Conservation (phyloP, 805 yeast species). For the Metschnikowia arizonensis region DNA sequence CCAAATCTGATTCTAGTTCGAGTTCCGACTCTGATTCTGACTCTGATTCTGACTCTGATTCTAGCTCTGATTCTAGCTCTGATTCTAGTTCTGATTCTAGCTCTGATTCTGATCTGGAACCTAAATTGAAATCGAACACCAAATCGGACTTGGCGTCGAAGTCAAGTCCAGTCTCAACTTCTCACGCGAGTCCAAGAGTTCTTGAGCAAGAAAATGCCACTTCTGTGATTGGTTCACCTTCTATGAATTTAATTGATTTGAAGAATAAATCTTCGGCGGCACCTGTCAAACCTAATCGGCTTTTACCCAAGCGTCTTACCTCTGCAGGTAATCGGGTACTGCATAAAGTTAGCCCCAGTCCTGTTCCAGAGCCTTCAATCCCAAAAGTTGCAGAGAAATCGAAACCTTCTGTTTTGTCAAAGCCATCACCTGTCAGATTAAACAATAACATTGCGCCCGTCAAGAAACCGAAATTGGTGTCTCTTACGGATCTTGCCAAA, state of each 20-base stretch:
- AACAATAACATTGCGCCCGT: not conserved
- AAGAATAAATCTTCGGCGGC: not conserved
- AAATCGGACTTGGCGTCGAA: not conserved
- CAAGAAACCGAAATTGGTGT: slow-evolving; percentile 8
- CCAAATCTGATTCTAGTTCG: no score
- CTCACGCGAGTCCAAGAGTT: not conserved
- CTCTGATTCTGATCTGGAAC: slow-evolving; percentile 6
- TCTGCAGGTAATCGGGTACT: not conserved
- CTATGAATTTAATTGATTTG: not conserved
- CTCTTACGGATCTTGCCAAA: slow-evolving; percentile 14
- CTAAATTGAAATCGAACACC: not conserved
- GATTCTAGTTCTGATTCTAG: slow-evolving; percentile 10
- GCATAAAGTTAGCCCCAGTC: not conserved
- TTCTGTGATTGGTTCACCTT: not conserved
- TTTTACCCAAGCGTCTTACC: slow-evolving; percentile 2
- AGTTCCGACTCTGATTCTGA: not conserved
- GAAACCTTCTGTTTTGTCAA: not conserved
- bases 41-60: not conserved
- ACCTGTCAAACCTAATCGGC: not conserved
- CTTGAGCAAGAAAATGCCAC: not conserved
- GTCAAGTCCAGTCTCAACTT: not conserved
- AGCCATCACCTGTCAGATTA: not conserved
- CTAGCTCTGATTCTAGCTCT: slow-evolving; percentile 2
- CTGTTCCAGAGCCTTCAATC: not conserved
- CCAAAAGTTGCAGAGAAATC: not conserved